A percentile compares a stretch with the other conserved stretches of the same genome.
phyloP scores from a whole-genome alignment of 768 basidiomycete genomes.

The Ephemerocybe angulata region DNA sequence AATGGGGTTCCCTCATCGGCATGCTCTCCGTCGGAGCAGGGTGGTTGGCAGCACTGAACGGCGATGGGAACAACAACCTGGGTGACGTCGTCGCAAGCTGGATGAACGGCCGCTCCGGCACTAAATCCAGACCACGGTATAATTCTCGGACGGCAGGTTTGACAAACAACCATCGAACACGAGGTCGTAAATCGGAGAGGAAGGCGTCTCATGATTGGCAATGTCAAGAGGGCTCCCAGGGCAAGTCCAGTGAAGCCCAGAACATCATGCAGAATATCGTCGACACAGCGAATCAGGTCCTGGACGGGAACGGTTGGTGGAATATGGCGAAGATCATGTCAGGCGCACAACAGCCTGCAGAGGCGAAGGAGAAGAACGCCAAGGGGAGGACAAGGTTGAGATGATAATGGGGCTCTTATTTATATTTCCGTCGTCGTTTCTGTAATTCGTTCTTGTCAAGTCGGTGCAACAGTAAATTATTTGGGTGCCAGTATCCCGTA shows the following conservation, averaged over 20 bases:
- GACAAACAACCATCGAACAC: not conserved
- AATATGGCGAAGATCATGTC: slow-evolving; percentile 1
- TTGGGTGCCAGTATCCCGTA: not conserved
- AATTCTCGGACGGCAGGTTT: slow-evolving; percentile 5
- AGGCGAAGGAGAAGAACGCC: not conserved
- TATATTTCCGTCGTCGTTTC: too few species aligned
- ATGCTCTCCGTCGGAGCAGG: slow-evolving; percentile 50
- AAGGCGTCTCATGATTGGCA: not conserved
- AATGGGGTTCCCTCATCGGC: slow-evolving; percentile 68
- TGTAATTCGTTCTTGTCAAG: too few species aligned
- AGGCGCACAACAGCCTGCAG: not conserved
- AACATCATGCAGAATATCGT: slow-evolving; percentile 7
- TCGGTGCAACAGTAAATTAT: not conserved
- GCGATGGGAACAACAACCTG: not conserved
- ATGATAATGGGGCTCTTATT: too few species aligned
- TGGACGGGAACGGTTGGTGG: slow-evolving; percentile 9
- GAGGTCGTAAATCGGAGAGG: not conserved
- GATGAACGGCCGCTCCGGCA: not conserved
- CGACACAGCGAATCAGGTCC: slow-evolving; percentile 6
- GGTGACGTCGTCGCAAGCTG: slow-evolving; percentile 23
- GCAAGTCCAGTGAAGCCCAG: not conserved
- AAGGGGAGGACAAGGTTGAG: slow-evolving; percentile 1
- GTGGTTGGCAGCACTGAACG: slow-evolving; percentile 36
- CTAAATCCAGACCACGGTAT: slow-evolving; percentile 17
- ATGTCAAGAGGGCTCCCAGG: not conserved